Conservation (phyloP, 1,284 basidiomycete genomes). For the Pulchroboletus neoregius region DNA sequence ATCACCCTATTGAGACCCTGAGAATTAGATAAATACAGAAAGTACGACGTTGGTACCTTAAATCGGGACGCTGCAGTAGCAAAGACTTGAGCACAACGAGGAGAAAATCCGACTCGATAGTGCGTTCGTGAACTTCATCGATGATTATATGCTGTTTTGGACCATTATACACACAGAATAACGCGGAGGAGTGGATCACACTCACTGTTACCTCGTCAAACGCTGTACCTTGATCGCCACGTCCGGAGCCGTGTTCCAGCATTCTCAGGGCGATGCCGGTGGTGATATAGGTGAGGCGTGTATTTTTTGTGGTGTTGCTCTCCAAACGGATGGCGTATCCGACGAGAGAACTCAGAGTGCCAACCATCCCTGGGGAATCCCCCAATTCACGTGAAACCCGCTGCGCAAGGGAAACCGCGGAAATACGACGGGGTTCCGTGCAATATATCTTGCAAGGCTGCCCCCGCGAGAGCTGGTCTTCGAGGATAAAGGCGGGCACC, state of each 20-base stretch:
- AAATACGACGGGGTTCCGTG: slow-evolving; percentile 95
- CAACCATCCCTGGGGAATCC: slow-evolving; percentile 79
- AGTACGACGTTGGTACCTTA: slow-evolving; percentile 57
- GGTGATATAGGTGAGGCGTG: slow-evolving; percentile 82
- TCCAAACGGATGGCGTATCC: slow-evolving; percentile 96
- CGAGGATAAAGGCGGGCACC: slow-evolving; percentile 91
- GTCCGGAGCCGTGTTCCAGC: slow-evolving; percentile 79
- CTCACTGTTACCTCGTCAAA: slow-evolving; percentile 92
- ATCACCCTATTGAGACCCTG: slow-evolving; percentile 61
- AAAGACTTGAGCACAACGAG: slow-evolving; percentile 94
- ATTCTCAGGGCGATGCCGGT: slow-evolving; percentile 97
- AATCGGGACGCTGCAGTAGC: slow-evolving; percentile 71
- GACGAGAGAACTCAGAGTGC: slow-evolving; percentile 77
- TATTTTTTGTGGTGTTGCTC: slow-evolving; percentile 80
- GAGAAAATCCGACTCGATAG: slow-evolving; percentile 97
- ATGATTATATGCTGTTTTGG: slow-evolving; percentile 51
- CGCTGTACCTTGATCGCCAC: slow-evolving; percentile 64
- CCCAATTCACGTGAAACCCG: slow-evolving; percentile 94
- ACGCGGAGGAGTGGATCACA: slow-evolving; percentile 1
- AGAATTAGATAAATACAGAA: neutral
- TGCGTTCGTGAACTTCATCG: slow-evolving; percentile 90
- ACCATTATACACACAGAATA: slow-evolving; percentile 6
- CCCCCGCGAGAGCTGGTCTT: slow-evolving; percentile 82
- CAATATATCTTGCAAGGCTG: slow-evolving; percentile 90
- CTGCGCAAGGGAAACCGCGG: slow-evolving; percentile 94